phyloP scores from a whole-genome alignment of 2,329 filamentous ascomycete genomes.

The Sphaerostilbella broomeana region DNA sequence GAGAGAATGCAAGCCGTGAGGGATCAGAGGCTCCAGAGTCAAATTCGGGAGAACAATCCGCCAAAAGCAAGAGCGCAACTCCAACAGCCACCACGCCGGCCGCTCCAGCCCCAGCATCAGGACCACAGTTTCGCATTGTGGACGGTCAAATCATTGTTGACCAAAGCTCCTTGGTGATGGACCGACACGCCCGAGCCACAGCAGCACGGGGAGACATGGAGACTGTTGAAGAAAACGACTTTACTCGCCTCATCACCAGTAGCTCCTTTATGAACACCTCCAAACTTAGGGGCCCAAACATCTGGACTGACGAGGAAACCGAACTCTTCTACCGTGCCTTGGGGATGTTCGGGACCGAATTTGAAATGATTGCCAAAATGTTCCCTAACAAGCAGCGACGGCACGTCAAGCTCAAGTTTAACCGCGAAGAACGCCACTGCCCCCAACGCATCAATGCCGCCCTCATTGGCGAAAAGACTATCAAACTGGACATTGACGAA shows the following conservation, averaged over 20 bases:
- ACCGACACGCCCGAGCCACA: conserved; percentile 58
- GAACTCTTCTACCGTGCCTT: conserved; percentile 71
- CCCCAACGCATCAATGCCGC: conserved; percentile 57
- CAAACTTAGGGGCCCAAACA: conserved; percentile 56
- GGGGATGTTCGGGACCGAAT: conserved; percentile 74
- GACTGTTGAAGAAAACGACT: conserved; percentile 70
- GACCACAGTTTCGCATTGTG: conserved; percentile 55
- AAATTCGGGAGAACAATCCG: conserved; percentile 1
- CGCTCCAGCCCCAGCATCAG: conserved; percentile 27
- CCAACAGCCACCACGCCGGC: conserved; percentile 14
- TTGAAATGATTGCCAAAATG: conserved; percentile 70
- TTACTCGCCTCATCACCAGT: conserved; percentile 64
- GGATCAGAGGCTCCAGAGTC: conserved; percentile 16
- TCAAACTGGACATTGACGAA: conserved; percentile 53
- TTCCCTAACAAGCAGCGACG: conserved; percentile 66
- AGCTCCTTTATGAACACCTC: conserved; percentile 57
- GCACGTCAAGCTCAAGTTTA: conserved; percentile 77
- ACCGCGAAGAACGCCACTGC: conserved; percentile 65
- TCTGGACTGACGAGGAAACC: conserved; percentile 66
- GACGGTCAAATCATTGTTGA: conserved; percentile 69
- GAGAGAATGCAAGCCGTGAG: conserved; percentile 19
- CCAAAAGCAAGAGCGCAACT: conserved; percentile 14
- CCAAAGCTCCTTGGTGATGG: conserved; percentile 59
- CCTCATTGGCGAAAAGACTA: conserved; percentile 53
- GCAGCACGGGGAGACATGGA: conserved; percentile 47